phyloP scores from a whole-genome alignment of 371 early-diverging fungal species.

The Mucor ambiguus region DNA sequence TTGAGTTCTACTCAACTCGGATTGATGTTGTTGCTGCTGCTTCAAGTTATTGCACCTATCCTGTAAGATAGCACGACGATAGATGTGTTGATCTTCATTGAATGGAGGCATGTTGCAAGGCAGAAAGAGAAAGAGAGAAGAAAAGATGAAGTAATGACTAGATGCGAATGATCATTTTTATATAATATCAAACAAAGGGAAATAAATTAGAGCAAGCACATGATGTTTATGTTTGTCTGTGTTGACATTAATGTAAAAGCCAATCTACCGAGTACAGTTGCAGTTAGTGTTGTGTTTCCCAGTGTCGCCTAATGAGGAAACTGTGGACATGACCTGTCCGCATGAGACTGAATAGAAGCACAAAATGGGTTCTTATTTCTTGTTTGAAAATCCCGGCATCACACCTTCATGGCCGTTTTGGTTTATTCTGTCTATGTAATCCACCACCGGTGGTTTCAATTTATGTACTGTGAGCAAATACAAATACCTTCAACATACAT shows the following conservation, averaged over 20 bases:
- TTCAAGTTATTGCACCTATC: not conserved
- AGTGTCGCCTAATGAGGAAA: not conserved
- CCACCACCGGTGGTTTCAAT: too few species aligned
- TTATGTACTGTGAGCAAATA: too few species aligned
- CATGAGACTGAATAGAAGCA: not conserved
- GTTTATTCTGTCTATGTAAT: too few species aligned
- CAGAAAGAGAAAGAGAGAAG: not conserved
- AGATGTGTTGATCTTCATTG: conserved; percentile 15
- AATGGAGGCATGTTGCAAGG: conserved; percentile 6
- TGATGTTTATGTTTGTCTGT: conserved; percentile 5
- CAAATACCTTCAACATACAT: too few species aligned
- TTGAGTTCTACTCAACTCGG: conserved; percentile 45
- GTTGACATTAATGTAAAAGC: not conserved
- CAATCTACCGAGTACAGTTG: not conserved
- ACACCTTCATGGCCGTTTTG: not conserved
- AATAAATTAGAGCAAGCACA: not conserved
- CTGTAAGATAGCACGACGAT: not conserved
- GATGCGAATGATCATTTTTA: not conserved
- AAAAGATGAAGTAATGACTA: not conserved
- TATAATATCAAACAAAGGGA: not conserved
- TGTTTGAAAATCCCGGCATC: not conserved
- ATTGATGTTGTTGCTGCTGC: not conserved
- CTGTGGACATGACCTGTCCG: not conserved
- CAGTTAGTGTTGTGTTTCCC: not conserved
- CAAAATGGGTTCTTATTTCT: not conserved